phyloP scores from a whole-genome alignment of 225 moss, liverwort and hornwort species.

The Polytrichum formosum region DNA sequence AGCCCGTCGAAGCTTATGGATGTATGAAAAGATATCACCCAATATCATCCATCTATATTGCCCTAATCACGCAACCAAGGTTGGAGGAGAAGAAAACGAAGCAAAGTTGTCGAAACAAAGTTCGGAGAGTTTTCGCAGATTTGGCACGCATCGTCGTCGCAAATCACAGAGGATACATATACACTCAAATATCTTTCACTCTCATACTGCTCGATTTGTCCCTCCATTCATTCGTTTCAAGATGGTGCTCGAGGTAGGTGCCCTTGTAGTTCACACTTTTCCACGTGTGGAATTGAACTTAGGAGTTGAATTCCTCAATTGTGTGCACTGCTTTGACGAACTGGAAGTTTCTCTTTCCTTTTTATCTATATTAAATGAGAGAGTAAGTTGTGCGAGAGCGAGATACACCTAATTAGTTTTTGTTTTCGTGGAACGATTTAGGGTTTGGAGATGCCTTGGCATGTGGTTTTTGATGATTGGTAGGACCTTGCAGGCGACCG shows the following conservation, averaged over 20 bases:
- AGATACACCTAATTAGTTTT: background rate
- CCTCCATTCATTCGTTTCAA: background rate
- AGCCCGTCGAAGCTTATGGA: too few species aligned
- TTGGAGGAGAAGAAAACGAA: too few species aligned
- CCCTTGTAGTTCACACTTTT: conserved; percentile 10
- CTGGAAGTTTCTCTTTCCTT: background rate
- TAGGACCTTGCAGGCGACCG: conserved; percentile 67
- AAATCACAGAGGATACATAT: too few species aligned
- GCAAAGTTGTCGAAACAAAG: too few species aligned
- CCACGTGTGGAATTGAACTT: conserved; percentile 6
- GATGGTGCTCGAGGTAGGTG: conserved; percentile 56
- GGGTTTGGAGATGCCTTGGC: background rate
- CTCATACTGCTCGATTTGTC: too few species aligned
- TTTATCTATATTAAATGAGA: background rate
- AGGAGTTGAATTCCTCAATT: background rate
- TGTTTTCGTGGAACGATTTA: background rate
- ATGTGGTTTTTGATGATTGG: conserved; percentile 6
- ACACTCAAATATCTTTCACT: too few species aligned
- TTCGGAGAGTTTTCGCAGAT: too few species aligned
- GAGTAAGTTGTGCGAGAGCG: background rate
- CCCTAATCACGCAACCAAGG: too few species aligned
- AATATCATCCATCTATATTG: too few species aligned
- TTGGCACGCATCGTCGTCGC: too few species aligned
- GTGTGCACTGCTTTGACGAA: background rate
- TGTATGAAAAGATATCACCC: too few species aligned